Evolutionary conservation across 768 basidiomycete genomes (phyloP).

Genomic region (Kwoniella pini): DNA sequence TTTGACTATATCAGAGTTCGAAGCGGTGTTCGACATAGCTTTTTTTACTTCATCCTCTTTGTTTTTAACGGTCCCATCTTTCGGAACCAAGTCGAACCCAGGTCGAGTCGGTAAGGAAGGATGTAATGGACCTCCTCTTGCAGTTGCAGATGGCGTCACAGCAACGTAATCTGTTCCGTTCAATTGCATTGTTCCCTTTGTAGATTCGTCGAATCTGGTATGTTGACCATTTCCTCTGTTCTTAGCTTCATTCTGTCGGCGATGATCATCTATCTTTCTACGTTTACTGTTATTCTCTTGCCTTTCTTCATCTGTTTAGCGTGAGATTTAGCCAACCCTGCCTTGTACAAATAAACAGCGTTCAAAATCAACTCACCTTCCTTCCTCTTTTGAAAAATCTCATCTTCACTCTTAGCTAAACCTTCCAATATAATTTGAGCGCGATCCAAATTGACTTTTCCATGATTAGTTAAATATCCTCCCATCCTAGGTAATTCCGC

Average conservation of each 20-base stretch:
- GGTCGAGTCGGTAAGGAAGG: constrained; percentile 69
- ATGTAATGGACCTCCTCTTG: constrained; percentile 54
- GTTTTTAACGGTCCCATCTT: constrained; percentile 22
- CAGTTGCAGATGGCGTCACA: constrained; percentile 38
- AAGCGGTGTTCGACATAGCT: constrained; percentile 63
- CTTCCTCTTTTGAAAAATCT: constrained; percentile 86
- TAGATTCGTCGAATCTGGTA: constrained; percentile 24
- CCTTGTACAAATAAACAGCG: no score
- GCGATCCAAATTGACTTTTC: constrained; percentile 77
- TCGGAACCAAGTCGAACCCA: constrained; percentile 54
- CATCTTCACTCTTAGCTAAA: constrained; percentile 89
- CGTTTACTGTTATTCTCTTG: constrained; percentile 90
- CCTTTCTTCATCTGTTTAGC: constrained; percentile 94
- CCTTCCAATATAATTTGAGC: constrained; percentile 95
- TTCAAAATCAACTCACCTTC: constrained; percentile 88
- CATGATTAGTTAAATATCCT: constrained; percentile 93
- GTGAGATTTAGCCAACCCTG: no score
- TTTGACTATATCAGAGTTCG: constrained; percentile 82
- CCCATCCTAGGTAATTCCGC: constrained; percentile 91
- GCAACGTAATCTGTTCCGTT: constrained; percentile 53
- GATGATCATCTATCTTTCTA: constrained; percentile 65
- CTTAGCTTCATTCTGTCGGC: constrained; percentile 56
- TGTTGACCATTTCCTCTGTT: constrained; percentile 6
- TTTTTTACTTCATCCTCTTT: constrained; percentile 30
- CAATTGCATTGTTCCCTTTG: constrained; percentile 37